Conservation (phyloP, 192 early-diverging fungal genomes). For the Coemansia sp. region DNA sequence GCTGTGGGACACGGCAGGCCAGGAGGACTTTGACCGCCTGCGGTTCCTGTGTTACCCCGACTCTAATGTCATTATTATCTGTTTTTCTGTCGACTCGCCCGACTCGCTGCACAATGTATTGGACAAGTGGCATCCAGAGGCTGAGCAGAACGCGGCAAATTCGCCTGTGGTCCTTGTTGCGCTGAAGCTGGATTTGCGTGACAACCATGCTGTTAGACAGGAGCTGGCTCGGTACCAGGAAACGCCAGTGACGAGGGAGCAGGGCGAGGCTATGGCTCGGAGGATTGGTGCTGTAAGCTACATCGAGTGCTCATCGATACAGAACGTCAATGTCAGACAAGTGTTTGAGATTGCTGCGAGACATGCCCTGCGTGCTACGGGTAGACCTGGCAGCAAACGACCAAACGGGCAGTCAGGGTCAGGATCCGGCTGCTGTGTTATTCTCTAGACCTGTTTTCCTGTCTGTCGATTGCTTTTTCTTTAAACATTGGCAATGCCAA, state of each 20-base stretch:
- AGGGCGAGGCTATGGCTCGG: slow-evolving; percentile 66
- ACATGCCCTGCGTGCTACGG: slow-evolving; percentile 37
- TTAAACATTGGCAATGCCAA: no score
- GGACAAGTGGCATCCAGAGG: slow-evolving; percentile 41
- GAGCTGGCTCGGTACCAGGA: slow-evolving; percentile 43
- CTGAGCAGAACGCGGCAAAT: slow-evolving; percentile 10
- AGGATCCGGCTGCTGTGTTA: slow-evolving; percentile 31
- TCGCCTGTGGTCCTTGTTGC: slow-evolving; percentile 25
- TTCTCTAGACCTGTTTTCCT: slow-evolving; percentile 24
- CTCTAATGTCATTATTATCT: slow-evolving; percentile 88
- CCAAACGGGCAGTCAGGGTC: neutral
- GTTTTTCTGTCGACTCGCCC: slow-evolving; percentile 83
- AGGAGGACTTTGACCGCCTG: slow-evolving; percentile 94
- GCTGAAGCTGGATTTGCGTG: slow-evolving; percentile 45
- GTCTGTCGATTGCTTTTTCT: neutral
- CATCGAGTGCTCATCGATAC: slow-evolving; percentile 76
- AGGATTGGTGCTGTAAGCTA: slow-evolving; percentile 76
- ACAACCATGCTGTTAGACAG: slow-evolving; percentile 11
- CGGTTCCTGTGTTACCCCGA: slow-evolving; percentile 91
- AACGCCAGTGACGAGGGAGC: slow-evolving; percentile 29
- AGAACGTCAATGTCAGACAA: slow-evolving; percentile 32
- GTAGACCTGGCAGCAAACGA: neutral
- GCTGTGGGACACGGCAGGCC: slow-evolving; percentile 96
- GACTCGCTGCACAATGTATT: slow-evolving; percentile 76
- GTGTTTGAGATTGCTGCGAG: slow-evolving; percentile 66